These are phyloP conservation scores for Russula virescens DNA, from an alignment of 768 basidiomycete genomes.

Conservation along the genomic window DNA sequence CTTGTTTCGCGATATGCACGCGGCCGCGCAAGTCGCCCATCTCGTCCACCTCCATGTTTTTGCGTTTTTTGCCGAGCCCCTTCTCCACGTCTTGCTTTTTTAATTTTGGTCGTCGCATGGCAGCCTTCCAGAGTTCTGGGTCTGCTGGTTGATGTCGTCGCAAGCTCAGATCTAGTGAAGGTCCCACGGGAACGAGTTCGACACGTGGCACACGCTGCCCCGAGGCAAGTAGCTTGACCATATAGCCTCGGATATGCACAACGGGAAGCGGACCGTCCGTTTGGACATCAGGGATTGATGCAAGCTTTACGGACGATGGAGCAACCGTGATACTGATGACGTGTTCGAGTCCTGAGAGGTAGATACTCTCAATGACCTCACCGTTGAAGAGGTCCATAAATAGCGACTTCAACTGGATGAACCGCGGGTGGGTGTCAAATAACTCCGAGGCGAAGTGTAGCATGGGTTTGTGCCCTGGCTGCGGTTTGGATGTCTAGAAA, in stretches of 20 bases:
- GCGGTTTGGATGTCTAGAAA: conserved; percentile 75
- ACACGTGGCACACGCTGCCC: conserved; percentile 77
- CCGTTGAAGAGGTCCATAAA: conserved; percentile 89
- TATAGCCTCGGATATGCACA: conserved; percentile 87
- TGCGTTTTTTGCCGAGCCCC: conserved; percentile 86
- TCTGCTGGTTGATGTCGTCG: conserved; percentile 73
- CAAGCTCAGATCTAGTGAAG: conserved; percentile 76
- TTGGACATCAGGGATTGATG: conserved; percentile 34
- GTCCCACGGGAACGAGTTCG: conserved; percentile 85
- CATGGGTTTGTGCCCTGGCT: conserved; percentile 83
- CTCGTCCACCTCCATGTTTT: conserved; percentile 94
- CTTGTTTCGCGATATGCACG: conserved; percentile 87
- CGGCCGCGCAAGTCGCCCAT: conserved; percentile 95
- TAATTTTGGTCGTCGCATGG: conserved; percentile 79
- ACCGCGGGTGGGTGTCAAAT: conserved; percentile 92
- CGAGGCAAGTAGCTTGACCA: conserved; percentile 63
- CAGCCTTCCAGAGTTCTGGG: conserved; percentile 71
- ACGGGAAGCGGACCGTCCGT: conserved; percentile 50
- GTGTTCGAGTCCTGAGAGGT: conserved; percentile 78
- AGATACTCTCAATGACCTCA: conserved; percentile 77
- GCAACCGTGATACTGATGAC: conserved; percentile 78
- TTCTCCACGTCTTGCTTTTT: conserved; percentile 83
- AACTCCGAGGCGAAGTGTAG: conserved; percentile 95
- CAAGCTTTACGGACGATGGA: conserved; percentile 54
- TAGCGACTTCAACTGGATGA: conserved; percentile 85